A percentile compares a stretch with the other conserved stretches of the same genome.
phyloP scores from a whole-genome alignment of 2,329 filamentous ascomycete genomes.

The Orbilia brochopaga region DNA sequence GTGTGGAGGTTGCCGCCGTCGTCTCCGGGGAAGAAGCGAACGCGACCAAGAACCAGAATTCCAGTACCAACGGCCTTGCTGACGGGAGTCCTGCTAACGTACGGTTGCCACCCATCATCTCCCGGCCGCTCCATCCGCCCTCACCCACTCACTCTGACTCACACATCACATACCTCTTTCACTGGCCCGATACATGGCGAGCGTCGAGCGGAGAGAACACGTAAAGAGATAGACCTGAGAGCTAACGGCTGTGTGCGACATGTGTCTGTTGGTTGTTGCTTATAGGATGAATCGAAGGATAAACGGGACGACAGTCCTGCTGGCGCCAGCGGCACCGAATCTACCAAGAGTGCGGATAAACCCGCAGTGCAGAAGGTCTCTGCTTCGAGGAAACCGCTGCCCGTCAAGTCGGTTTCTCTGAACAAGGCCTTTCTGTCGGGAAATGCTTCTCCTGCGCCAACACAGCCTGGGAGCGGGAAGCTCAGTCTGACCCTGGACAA shows the following conservation, averaged over 20 bases:
- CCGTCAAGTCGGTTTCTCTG: conserved; percentile 84
- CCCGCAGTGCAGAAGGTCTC: conserved; percentile 49
- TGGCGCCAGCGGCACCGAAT: conserved; percentile 57
- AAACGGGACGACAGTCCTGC: conserved; percentile 52
- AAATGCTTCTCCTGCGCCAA: conserved; percentile 64
- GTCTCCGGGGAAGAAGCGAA: conserved; percentile 53
- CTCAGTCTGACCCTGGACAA: conserved; percentile 61
- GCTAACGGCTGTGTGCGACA: conserved; percentile 17
- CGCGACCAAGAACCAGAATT: conserved; percentile 28
- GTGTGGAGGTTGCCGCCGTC: conserved; percentile 56
- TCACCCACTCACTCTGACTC: not conserved
- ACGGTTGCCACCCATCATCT: conserved; percentile 15
- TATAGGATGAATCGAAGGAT: conserved; percentile 40
- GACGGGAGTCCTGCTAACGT: conserved; percentile 36
- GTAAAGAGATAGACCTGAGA: conserved; percentile 2
- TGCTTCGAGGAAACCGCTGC: conserved; percentile 70
- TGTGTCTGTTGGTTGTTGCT: conserved; percentile 18
- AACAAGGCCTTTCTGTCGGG: conserved; percentile 83
- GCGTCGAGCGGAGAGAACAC: not conserved
- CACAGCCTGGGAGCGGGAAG: conserved; percentile 60
- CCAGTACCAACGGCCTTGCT: conserved; percentile 24
- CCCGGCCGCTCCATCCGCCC: not conserved
- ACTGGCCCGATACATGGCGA: conserved; percentile 22
- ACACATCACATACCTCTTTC: conserved; percentile 2
- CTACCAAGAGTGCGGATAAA: conserved; percentile 57